phyloP scores from a whole-genome alignment of 176 grass and related monocot species.

The Elymus sibiricus region DNA sequence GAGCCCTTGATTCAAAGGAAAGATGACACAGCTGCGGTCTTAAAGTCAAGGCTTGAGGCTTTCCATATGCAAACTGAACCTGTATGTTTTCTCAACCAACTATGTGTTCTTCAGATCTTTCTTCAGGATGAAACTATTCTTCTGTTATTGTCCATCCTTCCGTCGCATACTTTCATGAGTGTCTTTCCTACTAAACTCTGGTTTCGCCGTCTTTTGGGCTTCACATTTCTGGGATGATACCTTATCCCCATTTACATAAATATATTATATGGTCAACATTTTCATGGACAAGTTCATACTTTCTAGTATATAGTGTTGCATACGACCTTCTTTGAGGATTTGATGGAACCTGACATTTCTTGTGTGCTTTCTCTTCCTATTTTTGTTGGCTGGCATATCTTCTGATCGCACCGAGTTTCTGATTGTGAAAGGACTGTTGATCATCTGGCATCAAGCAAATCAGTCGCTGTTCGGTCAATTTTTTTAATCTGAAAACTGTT shows the following conservation, averaged over 20 bases:
- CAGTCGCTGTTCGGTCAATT: neutral
- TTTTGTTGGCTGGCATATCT: neutral
- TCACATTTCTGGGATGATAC: neutral
- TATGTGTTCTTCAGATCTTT: neutral
- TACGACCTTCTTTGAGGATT: neutral
- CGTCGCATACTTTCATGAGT: neutral
- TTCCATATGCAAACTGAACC: slow-evolving; percentile 96
- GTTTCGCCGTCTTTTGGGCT: neutral
- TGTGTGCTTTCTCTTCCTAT: neutral
- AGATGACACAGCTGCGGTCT: slow-evolving; percentile 92
- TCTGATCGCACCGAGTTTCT: neutral
- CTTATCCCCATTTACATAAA: neutral
- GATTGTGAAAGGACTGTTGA: neutral
- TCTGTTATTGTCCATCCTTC: neutral
- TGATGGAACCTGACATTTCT: neutral
- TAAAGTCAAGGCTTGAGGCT: slow-evolving; percentile 95
- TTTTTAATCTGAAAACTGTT: slow-evolving; percentile 24
- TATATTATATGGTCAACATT: neutral
- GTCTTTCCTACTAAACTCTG: neutral
- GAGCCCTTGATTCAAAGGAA: slow-evolving; percentile 94
- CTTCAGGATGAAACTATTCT: neutral
- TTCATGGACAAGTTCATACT: neutral
- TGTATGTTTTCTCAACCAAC: slow-evolving; percentile 46
- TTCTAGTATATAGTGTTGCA: neutral
- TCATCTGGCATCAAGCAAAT: neutral